Conservation (phyloP, 2,329 filamentous ascomycete species). For the Neocatenulostroma microsporum region DNA sequence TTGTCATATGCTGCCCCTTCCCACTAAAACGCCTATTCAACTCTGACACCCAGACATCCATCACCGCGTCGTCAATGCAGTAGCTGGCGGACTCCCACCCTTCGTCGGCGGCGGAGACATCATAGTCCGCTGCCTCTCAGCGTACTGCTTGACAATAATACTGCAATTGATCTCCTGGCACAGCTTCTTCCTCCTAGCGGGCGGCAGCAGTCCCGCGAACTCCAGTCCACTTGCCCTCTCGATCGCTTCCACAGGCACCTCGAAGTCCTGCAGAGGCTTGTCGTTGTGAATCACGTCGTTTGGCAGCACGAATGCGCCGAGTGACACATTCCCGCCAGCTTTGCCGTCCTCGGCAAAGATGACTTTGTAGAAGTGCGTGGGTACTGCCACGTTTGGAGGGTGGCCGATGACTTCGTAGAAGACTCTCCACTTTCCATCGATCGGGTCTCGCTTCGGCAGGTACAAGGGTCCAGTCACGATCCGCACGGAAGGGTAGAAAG, state of each 20-base stretch:
- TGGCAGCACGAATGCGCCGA: slow-evolving; percentile 91
- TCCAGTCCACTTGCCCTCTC: slow-evolving; percentile 89
- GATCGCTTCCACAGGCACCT: slow-evolving; percentile 86
- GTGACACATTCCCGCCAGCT: slow-evolving; percentile 62
- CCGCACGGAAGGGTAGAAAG: slow-evolving; percentile 74
- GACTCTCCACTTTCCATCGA: slow-evolving; percentile 91
- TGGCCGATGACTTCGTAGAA: slow-evolving; percentile 91
- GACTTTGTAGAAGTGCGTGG: slow-evolving; percentile 99
- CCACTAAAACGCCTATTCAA: too few relatives aligned
- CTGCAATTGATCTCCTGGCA: slow-evolving; percentile 83
- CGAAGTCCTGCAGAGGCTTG: slow-evolving; percentile 83
- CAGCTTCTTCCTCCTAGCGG: slow-evolving; percentile 64
- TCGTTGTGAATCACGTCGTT: slow-evolving; percentile 83
- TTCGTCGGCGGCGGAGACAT: slow-evolving; percentile 22
- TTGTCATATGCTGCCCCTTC: too few relatives aligned
- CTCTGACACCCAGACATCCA: slow-evolving; percentile 2
- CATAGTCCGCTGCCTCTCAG: slow-evolving; percentile 47
- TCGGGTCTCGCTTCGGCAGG: slow-evolving; percentile 70
- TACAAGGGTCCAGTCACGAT: slow-evolving; percentile 93
- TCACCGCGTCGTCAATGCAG: slow-evolving; percentile 14
- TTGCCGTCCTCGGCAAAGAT: slow-evolving; percentile 85
- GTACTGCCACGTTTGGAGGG: slow-evolving; percentile 89
- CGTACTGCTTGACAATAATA: slow-evolving; percentile 74
- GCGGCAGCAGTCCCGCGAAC: slow-evolving; percentile 73
- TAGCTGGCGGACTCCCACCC: slow-evolving; percentile 14